These are phyloP conservation scores for Dactylellina haptotyla DNA, from an alignment of 2,329 filamentous ascomycete genomes.

Conservation along the genomic window DNA sequence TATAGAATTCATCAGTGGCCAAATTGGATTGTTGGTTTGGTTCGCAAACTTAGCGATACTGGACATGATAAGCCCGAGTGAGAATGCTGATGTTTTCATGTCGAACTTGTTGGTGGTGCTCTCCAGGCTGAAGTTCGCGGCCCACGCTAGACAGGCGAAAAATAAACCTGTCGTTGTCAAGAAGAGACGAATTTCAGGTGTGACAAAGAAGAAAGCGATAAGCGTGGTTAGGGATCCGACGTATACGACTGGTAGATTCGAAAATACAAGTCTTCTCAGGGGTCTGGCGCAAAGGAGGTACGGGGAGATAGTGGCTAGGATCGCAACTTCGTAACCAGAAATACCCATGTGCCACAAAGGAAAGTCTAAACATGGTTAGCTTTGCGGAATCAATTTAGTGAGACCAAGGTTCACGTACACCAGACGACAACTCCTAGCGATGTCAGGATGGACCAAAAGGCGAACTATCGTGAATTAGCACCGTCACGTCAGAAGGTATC, in stretches of 20 bases:
- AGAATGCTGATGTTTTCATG: slow-evolving; percentile 80
- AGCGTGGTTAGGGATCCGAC: slow-evolving; percentile 81
- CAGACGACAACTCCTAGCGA: slow-evolving; percentile 88
- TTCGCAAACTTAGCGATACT: slow-evolving; percentile 91
- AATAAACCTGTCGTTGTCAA: slow-evolving; percentile 81
- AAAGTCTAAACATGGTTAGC: slow-evolving; percentile 71
- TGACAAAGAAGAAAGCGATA: slow-evolving; percentile 77
- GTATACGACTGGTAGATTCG: slow-evolving; percentile 76
- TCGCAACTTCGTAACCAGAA: slow-evolving; percentile 89
- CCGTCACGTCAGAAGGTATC: neutral
- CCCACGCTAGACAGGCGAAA: slow-evolving; percentile 84
- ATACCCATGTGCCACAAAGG: slow-evolving; percentile 99
- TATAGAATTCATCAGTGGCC: slow-evolving; percentile 88
- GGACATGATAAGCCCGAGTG: slow-evolving; percentile 83
- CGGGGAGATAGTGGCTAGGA: slow-evolving; percentile 85
- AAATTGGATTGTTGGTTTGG: slow-evolving; percentile 94
- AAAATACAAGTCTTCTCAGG: slow-evolving; percentile 74
- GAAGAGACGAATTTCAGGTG: slow-evolving; percentile 80
- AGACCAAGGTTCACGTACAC: slow-evolving; percentile 75
- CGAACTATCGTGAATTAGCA: slow-evolving; percentile 69
- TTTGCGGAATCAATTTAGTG: neutral
- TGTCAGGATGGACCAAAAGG: slow-evolving; percentile 95
- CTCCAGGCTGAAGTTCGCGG: slow-evolving; percentile 81
- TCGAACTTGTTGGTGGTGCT: slow-evolving; percentile 80
- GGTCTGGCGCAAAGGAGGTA: slow-evolving; percentile 77